These are phyloP conservation scores for Hygrophorus pudorinus DNA, from an alignment of 768 basidiomycete species.

Conservation along the genomic window DNA sequence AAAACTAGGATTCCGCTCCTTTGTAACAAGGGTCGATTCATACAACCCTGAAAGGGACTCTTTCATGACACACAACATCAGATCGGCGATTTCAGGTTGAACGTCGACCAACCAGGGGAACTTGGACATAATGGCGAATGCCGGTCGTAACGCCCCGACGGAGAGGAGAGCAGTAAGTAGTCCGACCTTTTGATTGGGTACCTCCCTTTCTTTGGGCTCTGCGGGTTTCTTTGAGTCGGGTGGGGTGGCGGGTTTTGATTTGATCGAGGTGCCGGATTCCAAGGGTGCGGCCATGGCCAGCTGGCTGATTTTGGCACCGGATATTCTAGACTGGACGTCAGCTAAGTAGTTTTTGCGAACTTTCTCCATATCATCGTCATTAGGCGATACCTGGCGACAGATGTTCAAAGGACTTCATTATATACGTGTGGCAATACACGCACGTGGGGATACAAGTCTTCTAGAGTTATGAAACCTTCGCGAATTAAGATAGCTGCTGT, in stretches of 20 bases:
- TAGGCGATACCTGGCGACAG: constrained; percentile 52
- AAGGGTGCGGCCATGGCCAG: constrained; percentile 82
- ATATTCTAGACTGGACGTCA: constrained; percentile 53
- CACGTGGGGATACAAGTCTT: constrained; percentile 92
- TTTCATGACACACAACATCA: constrained; percentile 69
- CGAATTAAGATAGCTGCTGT: constrained; percentile 82
- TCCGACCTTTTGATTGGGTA: constrained; percentile 67
- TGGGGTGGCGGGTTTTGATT: constrained; percentile 23
- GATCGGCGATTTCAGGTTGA: constrained; percentile 76
- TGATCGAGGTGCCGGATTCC: constrained; percentile 36
- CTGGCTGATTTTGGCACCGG: constrained; percentile 61
- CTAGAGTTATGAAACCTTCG: constrained; percentile 77
- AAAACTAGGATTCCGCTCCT: constrained; percentile 55
- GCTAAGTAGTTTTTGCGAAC: constrained; percentile 56
- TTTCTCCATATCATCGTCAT: constrained; percentile 66
- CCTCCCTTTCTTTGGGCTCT: constrained; percentile 20
- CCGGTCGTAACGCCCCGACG: constrained; percentile 74
- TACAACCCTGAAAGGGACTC: constrained; percentile 65
- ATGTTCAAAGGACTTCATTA: background rate
- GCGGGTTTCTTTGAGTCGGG: constrained; percentile 32
- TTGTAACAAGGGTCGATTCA: constrained; percentile 37
- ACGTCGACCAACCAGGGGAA: constrained; percentile 82
- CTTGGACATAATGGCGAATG: constrained; percentile 68
- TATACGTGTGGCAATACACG: constrained; percentile 15
- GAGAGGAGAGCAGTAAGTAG: constrained; percentile 74